These are phyloP conservation scores for Areca catechu DNA, from an alignment of 176 grass and related monocot species.

Conservation along the genomic window DNA sequence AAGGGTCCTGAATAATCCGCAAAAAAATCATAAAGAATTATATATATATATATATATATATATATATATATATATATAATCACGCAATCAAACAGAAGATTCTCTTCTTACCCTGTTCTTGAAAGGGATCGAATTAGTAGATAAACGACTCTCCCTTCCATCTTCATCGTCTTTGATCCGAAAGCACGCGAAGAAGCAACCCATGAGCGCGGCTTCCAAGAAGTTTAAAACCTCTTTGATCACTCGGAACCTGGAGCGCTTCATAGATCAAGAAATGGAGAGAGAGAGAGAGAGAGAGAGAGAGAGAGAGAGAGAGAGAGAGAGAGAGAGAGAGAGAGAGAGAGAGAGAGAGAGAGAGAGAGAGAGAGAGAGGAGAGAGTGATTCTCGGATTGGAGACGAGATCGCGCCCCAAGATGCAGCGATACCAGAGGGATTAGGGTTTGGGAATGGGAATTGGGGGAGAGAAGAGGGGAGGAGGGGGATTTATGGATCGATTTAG, in stretches of 20 bases:
- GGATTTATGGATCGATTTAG: no score
- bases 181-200: conserved; percentile 22
- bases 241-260: conserved; percentile 1
- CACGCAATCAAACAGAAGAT: not conserved
- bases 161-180: conserved; percentile 2
- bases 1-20: not conserved
- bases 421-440: no score
- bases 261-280: not conserved
- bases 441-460: not conserved
- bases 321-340: not conserved
- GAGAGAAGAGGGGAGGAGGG: not conserved
- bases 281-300: no score
- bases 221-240: conserved; percentile 7
- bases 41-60: no score
- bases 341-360: not conserved
- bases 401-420: no score
- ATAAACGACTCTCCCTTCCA: not conserved
- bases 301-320: not conserved
- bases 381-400: no score
- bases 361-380: not conserved
- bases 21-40: not conserved
- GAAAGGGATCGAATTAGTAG: not conserved
- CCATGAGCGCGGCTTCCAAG: conserved; percentile 12
- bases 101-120: not conserved
- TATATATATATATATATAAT: no score